Percentiles rank a stretch among this genome's conserved stretches.
Evolutionary conservation across 1,284 basidiomycete species (phyloP).

Genomic region (Trichosporon sp.): DNA sequence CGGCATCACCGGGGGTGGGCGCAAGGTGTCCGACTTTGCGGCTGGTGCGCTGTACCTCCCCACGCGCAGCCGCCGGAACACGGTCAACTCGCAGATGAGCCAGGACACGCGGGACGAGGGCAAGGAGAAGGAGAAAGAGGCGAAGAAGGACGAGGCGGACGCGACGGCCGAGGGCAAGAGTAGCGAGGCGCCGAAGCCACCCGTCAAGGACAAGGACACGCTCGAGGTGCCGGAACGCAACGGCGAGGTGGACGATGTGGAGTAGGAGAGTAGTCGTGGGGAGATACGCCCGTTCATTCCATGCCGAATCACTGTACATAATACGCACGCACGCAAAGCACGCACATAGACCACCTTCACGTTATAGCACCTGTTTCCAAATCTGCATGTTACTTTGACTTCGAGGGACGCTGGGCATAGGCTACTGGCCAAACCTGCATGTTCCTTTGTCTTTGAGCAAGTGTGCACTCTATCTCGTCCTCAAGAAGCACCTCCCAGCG

Average conservation of each 20-base stretch:
- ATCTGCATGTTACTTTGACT: too few species aligned
- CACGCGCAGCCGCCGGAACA: not conserved
- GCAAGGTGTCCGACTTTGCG: conserved; percentile 15
- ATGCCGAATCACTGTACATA: not conserved
- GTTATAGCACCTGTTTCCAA: too few species aligned
- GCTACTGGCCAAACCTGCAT: too few species aligned
- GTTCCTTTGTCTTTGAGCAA: too few species aligned
- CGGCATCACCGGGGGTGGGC: conserved; percentile 32
- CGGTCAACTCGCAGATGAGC: not conserved
- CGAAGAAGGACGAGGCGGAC: conserved; percentile 16
- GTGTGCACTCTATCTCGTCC: too few species aligned
- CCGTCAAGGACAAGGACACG: conserved; percentile 3
- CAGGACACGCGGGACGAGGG: not conserved
- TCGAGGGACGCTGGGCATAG: too few species aligned
- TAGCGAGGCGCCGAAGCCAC: conserved; percentile 12
- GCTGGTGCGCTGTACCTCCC: conserved; percentile 19
- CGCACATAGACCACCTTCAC: not conserved
- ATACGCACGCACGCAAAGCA: too few species aligned
- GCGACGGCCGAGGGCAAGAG: conserved; percentile 6
- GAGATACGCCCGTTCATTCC: too few species aligned
- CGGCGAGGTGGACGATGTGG: conserved; percentile 13
- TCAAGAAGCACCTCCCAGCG: too few species aligned
- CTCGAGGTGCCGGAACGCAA: conserved; percentile 17
- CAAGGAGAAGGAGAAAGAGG: conserved; percentile 12
- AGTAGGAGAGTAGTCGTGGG: too few species aligned